Conservation (phyloP, 352 stramenopile genomes). For the Saprolegnia parasitica region DNA sequence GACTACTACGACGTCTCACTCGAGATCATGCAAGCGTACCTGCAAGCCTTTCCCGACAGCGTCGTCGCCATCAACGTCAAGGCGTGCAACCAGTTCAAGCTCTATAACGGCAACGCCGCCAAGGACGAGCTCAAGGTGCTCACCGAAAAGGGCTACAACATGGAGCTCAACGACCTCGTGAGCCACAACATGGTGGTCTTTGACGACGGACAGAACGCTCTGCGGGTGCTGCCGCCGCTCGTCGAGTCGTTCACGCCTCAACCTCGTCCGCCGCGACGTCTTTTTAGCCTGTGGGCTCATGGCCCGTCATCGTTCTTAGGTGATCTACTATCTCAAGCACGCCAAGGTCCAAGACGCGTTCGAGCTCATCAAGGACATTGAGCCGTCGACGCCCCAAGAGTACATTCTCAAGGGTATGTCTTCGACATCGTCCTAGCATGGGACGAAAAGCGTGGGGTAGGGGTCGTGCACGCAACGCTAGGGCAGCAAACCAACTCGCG, state of each 20-base stretch:
- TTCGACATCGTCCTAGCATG: neutral
- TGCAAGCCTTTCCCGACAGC: conserved; percentile 88
- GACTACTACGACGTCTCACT: conserved; percentile 97
- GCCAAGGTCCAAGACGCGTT: conserved; percentile 92
- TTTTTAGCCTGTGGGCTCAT: neutral
- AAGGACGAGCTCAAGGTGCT: conserved; percentile 93
- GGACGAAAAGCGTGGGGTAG: conserved; percentile 24
- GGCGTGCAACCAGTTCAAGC: conserved; percentile 95
- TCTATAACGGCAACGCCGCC: conserved; percentile 95
- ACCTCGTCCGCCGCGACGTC: conserved; percentile 46
- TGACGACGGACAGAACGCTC: conserved; percentile 88
- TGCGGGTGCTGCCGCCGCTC: conserved; percentile 89
- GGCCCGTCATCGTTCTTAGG: conserved; percentile 27
- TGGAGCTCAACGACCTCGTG: conserved; percentile 92
- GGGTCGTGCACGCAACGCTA: conserved; percentile 89
- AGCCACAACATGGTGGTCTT: conserved; percentile 96
- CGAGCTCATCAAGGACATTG: conserved; percentile 93
- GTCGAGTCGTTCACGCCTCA: conserved; percentile 92
- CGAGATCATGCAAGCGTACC: conserved; percentile 95
- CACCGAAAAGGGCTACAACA: conserved; percentile 83
- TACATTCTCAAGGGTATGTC: conserved; percentile 68
- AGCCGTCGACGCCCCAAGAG: conserved; percentile 90
- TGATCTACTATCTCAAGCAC: conserved; percentile 91
- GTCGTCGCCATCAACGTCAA: conserved; percentile 95
- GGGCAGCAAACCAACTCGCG: conserved; percentile 83